These are phyloP conservation scores for Neoarthrinium moseri DNA, from an alignment of 2,329 filamentous ascomycete genomes.

Conservation along the genomic window DNA sequence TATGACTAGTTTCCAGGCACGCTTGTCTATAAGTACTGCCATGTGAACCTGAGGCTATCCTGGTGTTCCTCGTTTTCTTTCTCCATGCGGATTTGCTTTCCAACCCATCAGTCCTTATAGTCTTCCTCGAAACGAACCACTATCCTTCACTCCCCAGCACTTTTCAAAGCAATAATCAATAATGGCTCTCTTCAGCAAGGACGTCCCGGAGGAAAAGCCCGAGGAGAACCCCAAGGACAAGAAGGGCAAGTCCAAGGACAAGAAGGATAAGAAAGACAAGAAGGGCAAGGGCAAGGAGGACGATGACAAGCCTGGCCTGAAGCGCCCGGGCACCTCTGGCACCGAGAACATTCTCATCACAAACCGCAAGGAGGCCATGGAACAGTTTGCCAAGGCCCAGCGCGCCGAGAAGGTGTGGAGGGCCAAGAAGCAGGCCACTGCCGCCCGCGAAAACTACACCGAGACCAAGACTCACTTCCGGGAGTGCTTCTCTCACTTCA, in stretches of 20 bases:
- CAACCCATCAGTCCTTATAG: slow-evolving; percentile 5
- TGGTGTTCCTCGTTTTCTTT: background rate
- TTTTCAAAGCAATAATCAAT: slow-evolving; percentile 5
- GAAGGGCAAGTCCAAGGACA: background rate
- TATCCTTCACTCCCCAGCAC: too few relatives aligned
- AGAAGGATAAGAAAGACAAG: slow-evolving; percentile 1
- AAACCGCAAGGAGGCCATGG: slow-evolving; percentile 35
- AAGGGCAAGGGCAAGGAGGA: slow-evolving; percentile 11
- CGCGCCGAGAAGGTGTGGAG: slow-evolving; percentile 40
- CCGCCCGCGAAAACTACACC: slow-evolving; percentile 34
- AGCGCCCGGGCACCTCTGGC: slow-evolving; percentile 39
- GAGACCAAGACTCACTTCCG: slow-evolving; percentile 39
- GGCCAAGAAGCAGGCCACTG: slow-evolving; percentile 37
- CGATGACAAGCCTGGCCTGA: slow-evolving; percentile 10
- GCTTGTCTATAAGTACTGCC: background rate
- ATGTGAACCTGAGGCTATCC: background rate
- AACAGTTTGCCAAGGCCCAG: slow-evolving; percentile 35
- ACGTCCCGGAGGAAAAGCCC: background rate
- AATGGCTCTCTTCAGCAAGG: slow-evolving; percentile 13
- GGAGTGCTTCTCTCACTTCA: slow-evolving; percentile 35
- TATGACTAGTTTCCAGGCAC: background rate
- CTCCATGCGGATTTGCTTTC: slow-evolving; percentile 9
- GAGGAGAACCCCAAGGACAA: slow-evolving; percentile 9
- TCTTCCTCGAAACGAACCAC: background rate
- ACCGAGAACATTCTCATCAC: slow-evolving; percentile 40